Evolutionary conservation across 1,284 basidiomycete genomes (phyloP).

Genomic region (Moniliophthora roreri): DNA sequence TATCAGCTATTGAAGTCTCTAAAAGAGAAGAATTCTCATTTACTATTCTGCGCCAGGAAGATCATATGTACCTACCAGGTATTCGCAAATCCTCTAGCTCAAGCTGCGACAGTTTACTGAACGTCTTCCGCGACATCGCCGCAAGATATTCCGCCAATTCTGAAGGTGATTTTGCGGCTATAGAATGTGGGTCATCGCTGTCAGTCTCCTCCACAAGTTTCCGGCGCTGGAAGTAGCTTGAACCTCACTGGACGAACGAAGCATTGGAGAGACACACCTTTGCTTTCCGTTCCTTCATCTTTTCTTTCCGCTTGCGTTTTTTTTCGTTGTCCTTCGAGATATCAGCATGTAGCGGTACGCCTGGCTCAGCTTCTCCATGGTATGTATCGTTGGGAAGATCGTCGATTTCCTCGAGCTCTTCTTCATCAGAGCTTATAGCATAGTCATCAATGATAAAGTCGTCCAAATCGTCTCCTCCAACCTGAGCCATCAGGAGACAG

Average conservation of each 20-base stretch:
- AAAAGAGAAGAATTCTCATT: conserved; percentile 24
- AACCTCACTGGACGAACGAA: no score
- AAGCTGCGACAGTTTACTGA: conserved; percentile 61
- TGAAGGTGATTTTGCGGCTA: conserved; percentile 55
- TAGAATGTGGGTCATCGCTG: conserved; percentile 39
- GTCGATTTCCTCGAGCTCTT: conserved; percentile 37
- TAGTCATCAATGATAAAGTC: conserved; percentile 75
- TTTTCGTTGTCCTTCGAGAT: conserved; percentile 36
- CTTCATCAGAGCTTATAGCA: conserved; percentile 59
- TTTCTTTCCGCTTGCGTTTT: conserved; percentile 71
- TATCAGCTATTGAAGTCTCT: conserved; percentile 74
- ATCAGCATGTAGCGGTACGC: conserved; percentile 16
- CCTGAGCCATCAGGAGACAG: conserved; percentile 9
- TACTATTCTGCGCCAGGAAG: no score
- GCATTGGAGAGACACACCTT: conserved; percentile 43
- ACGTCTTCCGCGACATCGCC: conserved; percentile 61
- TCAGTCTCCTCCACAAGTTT: conserved; percentile 53
- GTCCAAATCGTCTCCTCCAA: conserved; percentile 73
- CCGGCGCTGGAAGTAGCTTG: conserved; percentile 47
- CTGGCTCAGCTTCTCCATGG: conserved; percentile 19
- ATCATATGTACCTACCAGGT: no score
- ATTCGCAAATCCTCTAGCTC: conserved; percentile 75
- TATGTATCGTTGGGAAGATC: conserved; percentile 26
- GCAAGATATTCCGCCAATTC: conserved; percentile 61
- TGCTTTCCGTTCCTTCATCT: conserved; percentile 64